phyloP scores from a whole-genome alignment of 208 protist genomes.

The Wallacemonas sp. region DNA sequence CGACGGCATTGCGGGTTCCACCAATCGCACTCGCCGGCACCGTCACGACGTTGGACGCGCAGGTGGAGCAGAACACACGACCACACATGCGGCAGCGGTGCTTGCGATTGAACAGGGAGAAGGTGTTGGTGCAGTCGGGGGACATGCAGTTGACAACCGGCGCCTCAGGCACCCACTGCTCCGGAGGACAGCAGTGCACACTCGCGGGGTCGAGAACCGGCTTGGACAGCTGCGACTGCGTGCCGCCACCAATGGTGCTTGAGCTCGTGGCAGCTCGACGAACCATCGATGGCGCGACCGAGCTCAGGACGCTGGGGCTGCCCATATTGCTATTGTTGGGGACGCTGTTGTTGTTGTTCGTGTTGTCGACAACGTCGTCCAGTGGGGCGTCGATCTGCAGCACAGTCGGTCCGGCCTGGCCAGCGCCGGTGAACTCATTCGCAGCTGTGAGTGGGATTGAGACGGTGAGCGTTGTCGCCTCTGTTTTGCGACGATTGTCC shows the following conservation, averaged over 20 bases:
- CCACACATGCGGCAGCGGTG: constrained; percentile 83
- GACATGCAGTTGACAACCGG: constrained; percentile 84
- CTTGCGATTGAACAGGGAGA: constrained; percentile 82
- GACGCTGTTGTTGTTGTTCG: not conserved
- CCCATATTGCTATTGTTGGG: no score
- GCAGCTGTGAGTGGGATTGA: not conserved
- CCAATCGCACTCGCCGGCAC: constrained; percentile 12
- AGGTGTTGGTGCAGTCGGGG: constrained; percentile 70
- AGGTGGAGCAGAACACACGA: constrained; percentile 73
- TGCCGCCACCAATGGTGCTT: not conserved
- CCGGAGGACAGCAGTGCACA: constrained; percentile 57
- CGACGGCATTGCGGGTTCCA: not conserved
- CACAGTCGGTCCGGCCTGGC: not conserved
- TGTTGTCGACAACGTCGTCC: no score
- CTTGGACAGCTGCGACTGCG: constrained; percentile 40
- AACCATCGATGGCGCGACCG: not conserved
- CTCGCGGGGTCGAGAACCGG: constrained; percentile 47
- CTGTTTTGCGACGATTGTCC: not conserved
- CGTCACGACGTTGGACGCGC: constrained; percentile 53
- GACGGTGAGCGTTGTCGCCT: constrained; percentile 4
- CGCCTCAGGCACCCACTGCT: constrained; percentile 73
- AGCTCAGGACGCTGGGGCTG: no score
- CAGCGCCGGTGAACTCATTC: constrained; percentile 6
- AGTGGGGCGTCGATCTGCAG: constrained; percentile 4
- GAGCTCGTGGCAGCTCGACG: not conserved